Percentiles rank a stretch among this genome's conserved stretches.
These are phyloP conservation scores for Apiospora saccharicola DNA, from an alignment of 2,329 filamentous ascomycete genomes.

Conservation along the genomic window DNA sequence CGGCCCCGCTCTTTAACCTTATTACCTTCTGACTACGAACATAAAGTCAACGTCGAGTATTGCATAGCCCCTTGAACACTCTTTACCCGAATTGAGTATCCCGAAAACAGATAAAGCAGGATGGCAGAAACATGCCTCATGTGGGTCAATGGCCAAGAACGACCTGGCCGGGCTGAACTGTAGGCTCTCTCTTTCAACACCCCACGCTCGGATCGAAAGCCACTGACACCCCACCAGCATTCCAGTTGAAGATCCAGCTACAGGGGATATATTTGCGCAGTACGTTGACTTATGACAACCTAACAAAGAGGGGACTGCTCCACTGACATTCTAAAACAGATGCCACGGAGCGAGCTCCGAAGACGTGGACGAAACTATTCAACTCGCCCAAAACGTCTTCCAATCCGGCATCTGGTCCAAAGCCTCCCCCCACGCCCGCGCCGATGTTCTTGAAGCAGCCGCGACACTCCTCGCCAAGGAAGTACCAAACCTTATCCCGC, in stretches of 20 bases:
- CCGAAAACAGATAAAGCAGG: neutral
- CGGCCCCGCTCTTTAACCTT: constrained; percentile 8
- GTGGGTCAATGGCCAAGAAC: constrained; percentile 53
- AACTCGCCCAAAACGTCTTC: constrained; percentile 54
- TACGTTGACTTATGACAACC: constrained; percentile 37
- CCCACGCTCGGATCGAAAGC: too few relatives aligned
- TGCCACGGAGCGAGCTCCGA: constrained; percentile 56
- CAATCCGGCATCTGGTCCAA: constrained; percentile 63
- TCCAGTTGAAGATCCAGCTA: constrained; percentile 60
- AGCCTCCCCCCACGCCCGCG: constrained; percentile 63
- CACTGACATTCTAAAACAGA: constrained; percentile 37
- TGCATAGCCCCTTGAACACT: neutral
- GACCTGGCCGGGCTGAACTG: constrained; percentile 52
- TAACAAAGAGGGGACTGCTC: neutral
- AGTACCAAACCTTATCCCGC: constrained; percentile 63
- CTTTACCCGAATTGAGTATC: too few relatives aligned
- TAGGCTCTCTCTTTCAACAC: too few relatives aligned
- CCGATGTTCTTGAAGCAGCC: constrained; percentile 67
- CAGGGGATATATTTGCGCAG: constrained; percentile 59
- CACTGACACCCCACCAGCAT: constrained; percentile 47
- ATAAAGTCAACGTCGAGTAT: neutral
- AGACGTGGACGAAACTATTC: constrained; percentile 52
- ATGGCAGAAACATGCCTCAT: constrained; percentile 35
- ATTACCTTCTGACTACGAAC: neutral
- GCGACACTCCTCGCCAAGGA: constrained; percentile 60